Percentiles rank a stretch among this genome's conserved stretches.
These are phyloP conservation scores for Penicillium sp. DNA, from an alignment of 2,329 filamentous ascomycete species.

Conservation along the genomic window DNA sequence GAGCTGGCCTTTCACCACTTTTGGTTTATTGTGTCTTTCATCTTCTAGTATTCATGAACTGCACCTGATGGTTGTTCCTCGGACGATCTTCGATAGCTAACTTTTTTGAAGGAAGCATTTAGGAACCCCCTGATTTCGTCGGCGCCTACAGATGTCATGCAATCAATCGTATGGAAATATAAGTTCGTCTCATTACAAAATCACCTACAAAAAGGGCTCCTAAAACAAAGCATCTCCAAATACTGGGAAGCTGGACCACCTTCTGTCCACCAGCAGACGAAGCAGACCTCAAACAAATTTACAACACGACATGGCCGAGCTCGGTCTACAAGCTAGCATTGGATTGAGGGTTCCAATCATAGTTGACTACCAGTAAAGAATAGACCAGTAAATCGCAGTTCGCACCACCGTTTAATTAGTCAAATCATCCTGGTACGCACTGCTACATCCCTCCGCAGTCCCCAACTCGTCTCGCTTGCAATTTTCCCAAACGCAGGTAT, in stretches of 20 bases:
- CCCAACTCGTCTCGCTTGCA: constrained; percentile 40
- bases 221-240: no score
- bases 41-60: background rate
- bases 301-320: background rate
- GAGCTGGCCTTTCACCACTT: background rate
- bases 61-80: background rate
- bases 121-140: background rate
- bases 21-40: no score
- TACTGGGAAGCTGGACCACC: background rate
- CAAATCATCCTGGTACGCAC: constrained; percentile 55
- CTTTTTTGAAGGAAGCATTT: background rate
- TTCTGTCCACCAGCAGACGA: background rate
- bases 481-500: constrained; percentile 48
- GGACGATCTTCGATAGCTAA: background rate
- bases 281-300: background rate
- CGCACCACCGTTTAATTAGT: constrained; percentile 44
- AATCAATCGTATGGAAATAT: background rate
- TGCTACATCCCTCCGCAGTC: constrained; percentile 50
- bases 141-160: background rate
- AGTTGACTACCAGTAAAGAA: background rate
- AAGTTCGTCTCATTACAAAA: background rate
- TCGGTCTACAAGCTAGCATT: background rate
- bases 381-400: background rate
- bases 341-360: background rate
- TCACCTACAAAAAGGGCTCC: no score